Evolutionary conservation across 2,329 filamentous ascomycete species (phyloP).

Genomic region (Aspergillus hiratsukae): DNA sequence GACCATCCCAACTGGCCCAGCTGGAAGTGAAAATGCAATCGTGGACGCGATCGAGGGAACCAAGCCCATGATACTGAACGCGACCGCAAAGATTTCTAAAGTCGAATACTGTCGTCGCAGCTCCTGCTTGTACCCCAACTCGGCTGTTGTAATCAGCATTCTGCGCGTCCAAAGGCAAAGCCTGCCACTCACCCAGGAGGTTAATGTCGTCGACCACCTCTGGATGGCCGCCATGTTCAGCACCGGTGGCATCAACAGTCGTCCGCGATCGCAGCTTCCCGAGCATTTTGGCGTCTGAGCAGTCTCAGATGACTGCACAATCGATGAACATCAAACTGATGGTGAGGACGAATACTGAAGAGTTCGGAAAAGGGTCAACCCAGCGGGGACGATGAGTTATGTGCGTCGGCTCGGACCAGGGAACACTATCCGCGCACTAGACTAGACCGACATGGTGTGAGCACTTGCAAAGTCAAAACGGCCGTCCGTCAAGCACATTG

Average conservation of each 20-base stretch:
- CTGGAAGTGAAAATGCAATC: slow-evolving; percentile 54
- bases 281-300: neutral
- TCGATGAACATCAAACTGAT: neutral
- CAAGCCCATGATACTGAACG: slow-evolving; percentile 58
- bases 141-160: slow-evolving; percentile 16
- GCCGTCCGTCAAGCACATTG: neutral
- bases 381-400: neutral
- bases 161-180: neutral
- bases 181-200: slow-evolving; percentile 17
- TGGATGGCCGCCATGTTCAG: slow-evolving; percentile 13
- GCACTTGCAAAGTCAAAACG: neutral
- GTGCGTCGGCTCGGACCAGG: neutral
- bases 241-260: slow-evolving; percentile 5
- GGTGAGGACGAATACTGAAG: neutral
- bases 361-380: neutral
- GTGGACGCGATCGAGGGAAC: slow-evolving; percentile 59
- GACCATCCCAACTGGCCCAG: slow-evolving; percentile 58
- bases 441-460: neutral
- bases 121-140: slow-evolving; percentile 55
- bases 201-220: slow-evolving; percentile 17
- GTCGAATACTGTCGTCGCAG: slow-evolving; percentile 58
- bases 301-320: neutral
- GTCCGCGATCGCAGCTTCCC: neutral
- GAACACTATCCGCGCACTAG: neutral
- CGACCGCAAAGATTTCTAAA: slow-evolving; percentile 59